Percentiles rank a stretch among this genome's conserved stretches.
These are phyloP conservation scores for Wickerhamomyces alni DNA, from an alignment of 805 yeast genomes.

Conservation along the genomic window DNA sequence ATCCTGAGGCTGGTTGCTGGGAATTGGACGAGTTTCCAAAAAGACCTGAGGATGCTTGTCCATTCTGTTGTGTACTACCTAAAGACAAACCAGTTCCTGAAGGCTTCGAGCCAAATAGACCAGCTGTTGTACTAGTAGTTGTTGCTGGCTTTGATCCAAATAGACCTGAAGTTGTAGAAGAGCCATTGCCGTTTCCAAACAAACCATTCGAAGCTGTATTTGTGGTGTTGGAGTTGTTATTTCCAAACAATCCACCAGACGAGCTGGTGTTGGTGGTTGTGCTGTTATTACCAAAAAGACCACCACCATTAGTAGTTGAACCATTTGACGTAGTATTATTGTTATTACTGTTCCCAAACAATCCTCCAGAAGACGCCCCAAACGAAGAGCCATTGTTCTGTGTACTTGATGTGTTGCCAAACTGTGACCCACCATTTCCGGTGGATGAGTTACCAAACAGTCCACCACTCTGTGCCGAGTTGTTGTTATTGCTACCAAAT, in stretches of 20 bases:
- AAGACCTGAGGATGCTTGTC: slow-evolving; percentile 6
- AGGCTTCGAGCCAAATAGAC: too few relatives aligned
- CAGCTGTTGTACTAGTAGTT: too few relatives aligned
- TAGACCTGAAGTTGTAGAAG: too few relatives aligned
- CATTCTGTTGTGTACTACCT: slow-evolving; percentile 12
- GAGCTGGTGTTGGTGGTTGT: slow-evolving; percentile 5
- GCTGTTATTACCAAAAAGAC: slow-evolving; percentile 6
- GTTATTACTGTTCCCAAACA: slow-evolving; percentile 12
- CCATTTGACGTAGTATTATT: slow-evolving; percentile 3
- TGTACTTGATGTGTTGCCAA: neutral
- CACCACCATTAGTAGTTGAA: slow-evolving; percentile 6
- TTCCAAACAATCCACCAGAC: slow-evolving; percentile 21
- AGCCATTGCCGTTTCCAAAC: slow-evolving; percentile 12
- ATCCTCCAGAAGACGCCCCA: slow-evolving; percentile 7
- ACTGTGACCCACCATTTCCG: neutral
- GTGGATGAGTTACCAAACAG: neutral
- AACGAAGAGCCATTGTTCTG: neutral
- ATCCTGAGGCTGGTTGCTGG: neutral
- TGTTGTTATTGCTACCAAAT: slow-evolving; percentile 1
- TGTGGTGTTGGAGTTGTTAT: slow-evolving; percentile 2
- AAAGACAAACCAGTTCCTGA: slow-evolving; percentile 4
- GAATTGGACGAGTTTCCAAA: slow-evolving; percentile 1
- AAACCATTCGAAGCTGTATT: slow-evolving; percentile 16
- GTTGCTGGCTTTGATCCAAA: too few relatives aligned
- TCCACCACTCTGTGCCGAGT: neutral